These are phyloP conservation scores for Zygoascus sp. DNA, from an alignment of 1,139 yeast genomes.

Conservation along the genomic window DNA sequence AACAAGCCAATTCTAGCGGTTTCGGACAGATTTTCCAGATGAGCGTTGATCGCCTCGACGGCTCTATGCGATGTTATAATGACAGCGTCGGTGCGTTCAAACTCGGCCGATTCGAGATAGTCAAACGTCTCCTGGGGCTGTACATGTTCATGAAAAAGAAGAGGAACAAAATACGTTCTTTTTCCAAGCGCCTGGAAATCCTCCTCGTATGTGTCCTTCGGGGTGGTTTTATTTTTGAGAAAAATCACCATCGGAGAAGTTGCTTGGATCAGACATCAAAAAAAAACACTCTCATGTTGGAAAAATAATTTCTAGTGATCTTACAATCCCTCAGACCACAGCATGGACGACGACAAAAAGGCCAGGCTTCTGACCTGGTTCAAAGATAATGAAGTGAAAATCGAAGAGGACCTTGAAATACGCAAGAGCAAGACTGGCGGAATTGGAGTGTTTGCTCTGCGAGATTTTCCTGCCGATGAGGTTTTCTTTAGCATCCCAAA, in stretches of 20 bases:
- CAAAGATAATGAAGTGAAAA: constrained; percentile 26
- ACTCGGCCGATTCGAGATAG: constrained; percentile 43
- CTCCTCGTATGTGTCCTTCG: constrained; percentile 59
- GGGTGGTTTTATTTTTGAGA: constrained; percentile 64
- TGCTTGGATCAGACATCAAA: not conserved
- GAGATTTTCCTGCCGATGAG: constrained; percentile 36
- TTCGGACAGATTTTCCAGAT: constrained; percentile 23
- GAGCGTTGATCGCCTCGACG: constrained; percentile 61
- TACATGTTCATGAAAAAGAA: constrained; percentile 58
- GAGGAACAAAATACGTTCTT: constrained; percentile 57
- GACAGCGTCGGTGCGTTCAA: constrained; percentile 45
- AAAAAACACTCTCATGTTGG: too few relatives aligned
- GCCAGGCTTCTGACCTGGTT: constrained; percentile 29
- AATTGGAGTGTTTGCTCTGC: constrained; percentile 63
- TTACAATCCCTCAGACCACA: not conserved
- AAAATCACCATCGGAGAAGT: constrained; percentile 35
- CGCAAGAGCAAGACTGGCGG: constrained; percentile 57
- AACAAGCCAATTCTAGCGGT: constrained; percentile 31
- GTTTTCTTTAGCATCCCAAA: constrained; percentile 33
- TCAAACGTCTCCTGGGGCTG: constrained; percentile 43
- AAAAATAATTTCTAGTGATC: too few relatives aligned
- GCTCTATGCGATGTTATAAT: constrained; percentile 93
- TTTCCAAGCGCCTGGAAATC: constrained; percentile 37
- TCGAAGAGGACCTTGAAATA: constrained; percentile 39
- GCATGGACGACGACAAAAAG: constrained; percentile 16